Percentiles rank a stretch among this genome's conserved stretches.
phyloP scores from a whole-genome alignment of 371 early-diverging fungal species.

The Rhizopus stolonifer region DNA sequence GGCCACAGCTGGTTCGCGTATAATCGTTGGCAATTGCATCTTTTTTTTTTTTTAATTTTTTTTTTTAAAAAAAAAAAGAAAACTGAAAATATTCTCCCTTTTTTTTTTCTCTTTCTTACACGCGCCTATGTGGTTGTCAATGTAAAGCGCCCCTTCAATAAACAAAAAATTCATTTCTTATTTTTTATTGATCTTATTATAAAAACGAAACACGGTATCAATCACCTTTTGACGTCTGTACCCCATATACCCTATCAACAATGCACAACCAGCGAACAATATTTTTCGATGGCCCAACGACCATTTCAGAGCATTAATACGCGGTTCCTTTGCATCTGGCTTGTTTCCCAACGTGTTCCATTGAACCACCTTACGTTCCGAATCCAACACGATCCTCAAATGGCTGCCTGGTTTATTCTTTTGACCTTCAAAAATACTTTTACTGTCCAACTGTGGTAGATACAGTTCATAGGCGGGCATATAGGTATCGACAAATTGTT shows the following conservation, averaged over 20 bases:
- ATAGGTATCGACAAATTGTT: slow-evolving; percentile 84
- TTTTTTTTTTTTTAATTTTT: slow-evolving; percentile 5
- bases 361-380: slow-evolving; percentile 25
- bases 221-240: not conserved
- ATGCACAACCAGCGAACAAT: slow-evolving; percentile 3
- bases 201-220: not conserved
- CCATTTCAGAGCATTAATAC: not conserved
- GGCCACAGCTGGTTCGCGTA: slow-evolving; percentile 58
- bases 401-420: slow-evolving; percentile 29
- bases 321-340: not conserved
- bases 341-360: not conserved
- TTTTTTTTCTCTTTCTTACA: no score
- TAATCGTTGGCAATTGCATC: slow-evolving; percentile 44
- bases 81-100: no score
- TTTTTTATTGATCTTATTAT: not conserved
- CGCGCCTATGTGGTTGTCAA: not conserved
- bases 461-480: slow-evolving; percentile 89
- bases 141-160: no score
- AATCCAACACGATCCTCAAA: slow-evolving; percentile 33
- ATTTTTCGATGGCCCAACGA: not conserved
- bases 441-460: slow-evolving; percentile 48
- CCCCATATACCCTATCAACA: slow-evolving; percentile 1
- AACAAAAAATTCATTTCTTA: no score
- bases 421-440: slow-evolving; percentile 54
- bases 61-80: slow-evolving; percentile 4